phyloP scores from a whole-genome alignment of 1,139 yeast species.

The Kluyveromyces sp. region DNA sequence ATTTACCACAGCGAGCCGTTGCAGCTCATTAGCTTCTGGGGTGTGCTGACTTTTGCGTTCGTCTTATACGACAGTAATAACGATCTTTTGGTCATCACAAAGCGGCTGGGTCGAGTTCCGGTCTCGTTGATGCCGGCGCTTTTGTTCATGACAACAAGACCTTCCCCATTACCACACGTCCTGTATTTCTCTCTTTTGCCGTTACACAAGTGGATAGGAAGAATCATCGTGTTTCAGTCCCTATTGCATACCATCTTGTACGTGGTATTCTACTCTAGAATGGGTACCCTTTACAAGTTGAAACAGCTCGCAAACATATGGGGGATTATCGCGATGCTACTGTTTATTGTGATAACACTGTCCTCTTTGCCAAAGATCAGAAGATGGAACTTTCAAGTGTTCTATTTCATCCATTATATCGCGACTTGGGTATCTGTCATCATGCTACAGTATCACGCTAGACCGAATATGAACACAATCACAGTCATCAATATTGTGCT shows the following conservation, averaged over 20 bases:
- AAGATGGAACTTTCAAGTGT: constrained; percentile 45
- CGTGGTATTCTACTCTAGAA: constrained; percentile 41
- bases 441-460: constrained; percentile 61
- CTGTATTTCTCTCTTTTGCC: constrained; percentile 50
- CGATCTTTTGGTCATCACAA: constrained; percentile 28
- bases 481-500: constrained; percentile 44
- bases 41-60: constrained; percentile 11
- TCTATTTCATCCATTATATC: constrained; percentile 62
- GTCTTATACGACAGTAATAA: constrained; percentile 16
- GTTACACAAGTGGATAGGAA: constrained; percentile 76
- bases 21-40: constrained; percentile 23
- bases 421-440: constrained; percentile 60
- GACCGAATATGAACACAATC: constrained; percentile 58
- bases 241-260: constrained; percentile 44
- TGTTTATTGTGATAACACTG: constrained; percentile 41
- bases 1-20: constrained; percentile 25
- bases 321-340: constrained; percentile 50
- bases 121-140: constrained; percentile 62
- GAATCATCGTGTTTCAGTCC: constrained; percentile 50
- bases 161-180: constrained; percentile 49
- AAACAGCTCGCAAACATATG: constrained; percentile 45
- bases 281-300: constrained; percentile 42
- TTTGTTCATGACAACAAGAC: constrained; percentile 53
- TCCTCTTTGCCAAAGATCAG: constrained; percentile 56
- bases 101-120: constrained; percentile 45